These are phyloP conservation scores for Fusarium sp. DNA, from an alignment of 2,329 filamentous ascomycete species.

Conservation along the genomic window DNA sequence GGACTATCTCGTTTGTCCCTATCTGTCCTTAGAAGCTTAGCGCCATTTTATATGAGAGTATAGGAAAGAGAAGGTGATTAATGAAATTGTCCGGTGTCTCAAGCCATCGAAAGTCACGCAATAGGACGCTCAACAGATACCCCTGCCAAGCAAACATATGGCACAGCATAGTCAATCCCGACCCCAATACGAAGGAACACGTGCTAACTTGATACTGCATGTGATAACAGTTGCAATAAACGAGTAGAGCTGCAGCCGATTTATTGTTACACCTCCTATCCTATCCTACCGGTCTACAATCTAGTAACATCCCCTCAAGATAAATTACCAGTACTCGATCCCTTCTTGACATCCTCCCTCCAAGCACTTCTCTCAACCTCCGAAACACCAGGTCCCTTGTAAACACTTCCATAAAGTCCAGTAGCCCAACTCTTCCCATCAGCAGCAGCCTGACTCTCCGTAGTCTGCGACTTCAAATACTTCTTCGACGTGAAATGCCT, in stretches of 20 bases:
- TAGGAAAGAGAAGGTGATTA: neutral
- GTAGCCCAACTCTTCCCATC: constrained; percentile 67
- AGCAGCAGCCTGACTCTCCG: constrained; percentile 52
- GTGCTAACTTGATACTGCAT: neutral
- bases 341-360: constrained; percentile 54
- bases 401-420: constrained; percentile 69
- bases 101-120: neutral
- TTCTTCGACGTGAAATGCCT: constrained; percentile 46
- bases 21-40: rapidly evolving
- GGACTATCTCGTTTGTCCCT: no score
- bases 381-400: constrained; percentile 68
- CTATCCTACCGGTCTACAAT: neutral
- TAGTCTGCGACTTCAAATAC: constrained; percentile 13
- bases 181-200: neutral
- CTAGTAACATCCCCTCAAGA: constrained; percentile 4
- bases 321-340: constrained; percentile 51
- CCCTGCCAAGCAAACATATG: neutral
- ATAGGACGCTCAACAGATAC: neutral
- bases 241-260: neutral
- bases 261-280: neutral
- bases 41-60: neutral
- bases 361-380: constrained; percentile 65
- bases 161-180: neutral
- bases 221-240: neutral
- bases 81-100: neutral